Conservation (phyloP, 2,329 filamentous ascomycete genomes). For the Talaromyces sp. region DNA sequence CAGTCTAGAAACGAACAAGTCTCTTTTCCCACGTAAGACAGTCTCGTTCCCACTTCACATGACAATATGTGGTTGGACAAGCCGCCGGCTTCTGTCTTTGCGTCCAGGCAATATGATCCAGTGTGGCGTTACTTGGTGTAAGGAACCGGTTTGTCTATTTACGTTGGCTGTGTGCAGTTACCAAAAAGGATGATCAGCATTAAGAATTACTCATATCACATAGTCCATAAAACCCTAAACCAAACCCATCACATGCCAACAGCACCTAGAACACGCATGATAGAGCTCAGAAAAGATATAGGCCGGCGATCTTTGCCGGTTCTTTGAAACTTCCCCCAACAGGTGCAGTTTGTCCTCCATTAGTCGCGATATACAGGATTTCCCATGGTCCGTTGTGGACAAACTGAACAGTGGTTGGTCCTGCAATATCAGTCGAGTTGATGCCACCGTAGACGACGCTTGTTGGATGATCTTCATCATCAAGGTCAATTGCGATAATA, state of each 20-base stretch:
- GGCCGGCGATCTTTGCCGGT: conserved; percentile 13
- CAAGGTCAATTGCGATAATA: conserved; percentile 14
- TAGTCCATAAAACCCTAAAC: not conserved
- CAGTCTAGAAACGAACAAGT: not conserved
- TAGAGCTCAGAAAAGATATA: conserved; percentile 2
- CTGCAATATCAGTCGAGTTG: conserved; percentile 15
- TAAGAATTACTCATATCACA: not conserved
- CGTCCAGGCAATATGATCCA: not conserved
- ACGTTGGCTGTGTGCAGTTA: not conserved
- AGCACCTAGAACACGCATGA: not conserved
- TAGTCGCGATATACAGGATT: conserved; percentile 18
- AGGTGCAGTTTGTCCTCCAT: conserved; percentile 14
- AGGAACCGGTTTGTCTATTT: not conserved
- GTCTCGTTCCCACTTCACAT: not conserved
- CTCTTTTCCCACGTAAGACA: not conserved
- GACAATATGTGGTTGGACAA: not conserved
- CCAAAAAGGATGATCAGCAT: not conserved
- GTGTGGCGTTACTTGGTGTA: not conserved
- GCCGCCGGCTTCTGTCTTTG: not conserved
- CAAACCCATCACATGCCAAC: not conserved
- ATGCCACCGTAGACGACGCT: conserved; percentile 8
- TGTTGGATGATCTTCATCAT: conserved; percentile 6
- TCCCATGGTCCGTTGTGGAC: conserved; percentile 10
- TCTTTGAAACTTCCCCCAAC: conserved; percentile 14
- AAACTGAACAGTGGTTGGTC: conserved; percentile 18